Base-by-base conservation (phyloP, 257 asterid species). In the Solanum rostratum region DNA sequence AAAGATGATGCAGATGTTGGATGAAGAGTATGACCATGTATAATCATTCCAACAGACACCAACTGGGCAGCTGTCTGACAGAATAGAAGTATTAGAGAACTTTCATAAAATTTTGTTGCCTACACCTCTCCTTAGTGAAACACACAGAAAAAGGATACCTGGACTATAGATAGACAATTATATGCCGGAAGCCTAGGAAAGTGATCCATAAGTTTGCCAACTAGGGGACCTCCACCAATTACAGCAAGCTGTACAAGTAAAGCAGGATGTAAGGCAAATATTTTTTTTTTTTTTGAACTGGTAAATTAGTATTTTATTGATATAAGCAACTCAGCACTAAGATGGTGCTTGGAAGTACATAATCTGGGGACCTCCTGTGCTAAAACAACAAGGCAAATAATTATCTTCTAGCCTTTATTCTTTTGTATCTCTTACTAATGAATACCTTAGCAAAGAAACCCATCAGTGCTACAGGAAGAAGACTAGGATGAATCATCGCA, bases 401-500 rank as follows among this genome's bases (percentile, higher is more conserved):
- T 30, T 41, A 76, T 62, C 79, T 78, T 85, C 79, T 79, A 69
- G 63, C 78, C 79, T 46, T 18, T 80, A 41, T 62, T 74, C 66
- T 79, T 74, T 24, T 50, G 19, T 62, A 24, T 57, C 24, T 10
- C 60, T 41, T 27, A 50, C 27, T 55, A 68, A 85, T 55, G 53
- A 37, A 88, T 91, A 95, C 99, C 98, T 97, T 94, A 49, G 96
- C 93, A 78, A 91, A 88, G 79, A 95, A 97, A 19, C 97, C 94
- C 89, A 93, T 90, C 55, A 92, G 87, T 88, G 99, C 99, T 76
- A 97, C 98, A 83, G 99, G 98, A 87, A 93, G 98, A 91, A 95
- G 98, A 84, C 98, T 95, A 49, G 96, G 94, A 88, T 93, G 98
- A 84, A 94, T 90, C 92, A 95, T 86, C 63, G 98, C 98, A 89